Evolutionary conservation across 1,139 yeast species (phyloP).

Genomic region (Arxiozyma bovina): DNA sequence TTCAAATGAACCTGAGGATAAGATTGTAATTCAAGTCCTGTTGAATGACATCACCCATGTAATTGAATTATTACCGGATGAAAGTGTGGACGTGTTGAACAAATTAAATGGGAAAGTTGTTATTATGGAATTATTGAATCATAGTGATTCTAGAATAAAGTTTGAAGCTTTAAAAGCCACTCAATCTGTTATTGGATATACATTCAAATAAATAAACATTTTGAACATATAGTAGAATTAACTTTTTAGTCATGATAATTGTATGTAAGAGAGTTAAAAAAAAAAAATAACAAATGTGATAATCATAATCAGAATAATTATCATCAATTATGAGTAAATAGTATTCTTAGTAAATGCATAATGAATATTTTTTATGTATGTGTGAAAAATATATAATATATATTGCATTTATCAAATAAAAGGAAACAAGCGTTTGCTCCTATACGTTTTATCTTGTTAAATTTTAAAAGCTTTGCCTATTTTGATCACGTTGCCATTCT

Average conservation of each 20-base stretch:
- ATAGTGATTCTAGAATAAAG: constrained; percentile 77
- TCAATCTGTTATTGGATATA: constrained; percentile 80
- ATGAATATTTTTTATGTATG: no score
- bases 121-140: constrained; percentile 79
- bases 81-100: constrained; percentile 42
- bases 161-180: constrained; percentile 93
- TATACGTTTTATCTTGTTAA: no score
- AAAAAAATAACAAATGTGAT: not conserved
- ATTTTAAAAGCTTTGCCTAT: no score
- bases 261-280: no score
- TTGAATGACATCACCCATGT: constrained; percentile 67
- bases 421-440: no score
- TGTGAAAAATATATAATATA: no score
- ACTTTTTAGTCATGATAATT: not conserved
- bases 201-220: constrained; percentile 30
- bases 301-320: not conserved
- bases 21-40: constrained; percentile 31
- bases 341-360: no score
- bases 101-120: constrained; percentile 55
- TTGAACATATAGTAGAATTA: not conserved
- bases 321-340: not conserved
- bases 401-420: no score
- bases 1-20: constrained; percentile 16
- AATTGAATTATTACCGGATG: constrained; percentile 51
- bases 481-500: no score